Base-by-base conservation (phyloP, 139 green algal genomes). In the Ostreobium quekettii region DNA sequence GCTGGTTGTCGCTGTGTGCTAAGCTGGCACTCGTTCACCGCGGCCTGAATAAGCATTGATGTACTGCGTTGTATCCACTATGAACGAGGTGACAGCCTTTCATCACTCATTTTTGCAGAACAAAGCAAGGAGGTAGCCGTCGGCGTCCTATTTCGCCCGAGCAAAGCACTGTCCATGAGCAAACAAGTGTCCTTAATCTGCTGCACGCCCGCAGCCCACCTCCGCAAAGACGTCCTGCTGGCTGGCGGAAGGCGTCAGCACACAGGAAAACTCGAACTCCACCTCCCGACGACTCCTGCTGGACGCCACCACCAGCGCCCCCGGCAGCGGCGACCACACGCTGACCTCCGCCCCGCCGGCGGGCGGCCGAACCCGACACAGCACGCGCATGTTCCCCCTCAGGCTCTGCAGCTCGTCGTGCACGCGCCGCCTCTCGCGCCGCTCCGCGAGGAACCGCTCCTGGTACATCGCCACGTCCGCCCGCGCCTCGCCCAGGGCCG, bases 311-410 rank as follows among this genome's bases (percentile, higher is more conserved):
- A 62, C 53, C 60, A 80, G 5, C 22, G 24, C 19, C 67, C 82
- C 73, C 67, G 77, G 73, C 47, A 47, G 64, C 32, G 77, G 28
- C 6, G n/a, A 19, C 38, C 56, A 42, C 35, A 83, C 39, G 2
- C 60, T 48, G 26, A 64, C 58, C 31, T 38, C 33, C 1, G 48
- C 48, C 33, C 26, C 11, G n/a, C 38, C 2, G 15, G 4, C 26
- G n/a, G 28, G 15, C 1, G 74, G 74, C 24, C 80, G 64, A 36
- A 83, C 81, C 2, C 81, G 77, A 75, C 75, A 86, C 60, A 86
- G 68, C 24, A 92, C 86, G 0, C 82, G 66, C 39, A 92, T 92
- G 81, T 91, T 91, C 49, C 86, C 86, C 0, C 74, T 53, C 36
- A 91, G 74, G 32, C 77, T 64, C 74, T 87, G 78, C 56, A 84